A percentile compares a stretch with the other conserved stretches of the same genome.
phyloP scores from a whole-genome alignment of 163 green algal species.

The Trebouxia gelatinosa region DNA sequence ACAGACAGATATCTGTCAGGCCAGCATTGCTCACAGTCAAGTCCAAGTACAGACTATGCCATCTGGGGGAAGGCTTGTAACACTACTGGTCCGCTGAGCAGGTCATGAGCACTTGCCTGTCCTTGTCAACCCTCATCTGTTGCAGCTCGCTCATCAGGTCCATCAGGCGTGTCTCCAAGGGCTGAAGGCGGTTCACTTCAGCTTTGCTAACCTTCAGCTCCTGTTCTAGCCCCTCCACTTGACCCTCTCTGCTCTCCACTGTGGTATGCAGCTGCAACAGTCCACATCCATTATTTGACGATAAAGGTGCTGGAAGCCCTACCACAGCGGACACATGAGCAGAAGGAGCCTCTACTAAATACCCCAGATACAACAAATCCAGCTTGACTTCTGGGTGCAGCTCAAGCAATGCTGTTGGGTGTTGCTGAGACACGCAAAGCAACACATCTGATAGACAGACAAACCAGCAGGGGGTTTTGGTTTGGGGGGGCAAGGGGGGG shows the following conservation, averaged over 20 bases:
- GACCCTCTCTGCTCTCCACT: not conserved
- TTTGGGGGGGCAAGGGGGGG: too few species aligned
- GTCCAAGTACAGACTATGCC: not conserved
- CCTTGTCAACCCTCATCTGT: not conserved
- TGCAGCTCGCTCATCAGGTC: slow-evolving; percentile 5
- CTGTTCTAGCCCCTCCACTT: not conserved
- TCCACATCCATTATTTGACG: too few species aligned
- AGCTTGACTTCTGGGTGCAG: too few species aligned
- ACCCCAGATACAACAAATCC: too few species aligned
- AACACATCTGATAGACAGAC: too few species aligned
- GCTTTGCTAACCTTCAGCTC: slow-evolving; percentile 9
- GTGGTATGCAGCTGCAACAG: slow-evolving; percentile 6
- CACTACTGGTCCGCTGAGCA: too few species aligned
- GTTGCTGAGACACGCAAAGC: too few species aligned
- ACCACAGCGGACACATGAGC: too few species aligned
- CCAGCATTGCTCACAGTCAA: not conserved
- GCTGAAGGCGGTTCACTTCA: slow-evolving; percentile 9
- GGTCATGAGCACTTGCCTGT: slow-evolving; percentile 11
- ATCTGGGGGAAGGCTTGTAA: not conserved
- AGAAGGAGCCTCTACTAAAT: too few species aligned
- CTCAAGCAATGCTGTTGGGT: too few species aligned
- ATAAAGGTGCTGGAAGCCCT: too few species aligned
- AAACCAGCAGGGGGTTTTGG: too few species aligned
- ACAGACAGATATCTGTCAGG: not conserved
- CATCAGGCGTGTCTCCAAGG: slow-evolving; percentile 6